phyloP scores from a whole-genome alignment of 441 rosid genomes.

The Croton laevigatus region DNA sequence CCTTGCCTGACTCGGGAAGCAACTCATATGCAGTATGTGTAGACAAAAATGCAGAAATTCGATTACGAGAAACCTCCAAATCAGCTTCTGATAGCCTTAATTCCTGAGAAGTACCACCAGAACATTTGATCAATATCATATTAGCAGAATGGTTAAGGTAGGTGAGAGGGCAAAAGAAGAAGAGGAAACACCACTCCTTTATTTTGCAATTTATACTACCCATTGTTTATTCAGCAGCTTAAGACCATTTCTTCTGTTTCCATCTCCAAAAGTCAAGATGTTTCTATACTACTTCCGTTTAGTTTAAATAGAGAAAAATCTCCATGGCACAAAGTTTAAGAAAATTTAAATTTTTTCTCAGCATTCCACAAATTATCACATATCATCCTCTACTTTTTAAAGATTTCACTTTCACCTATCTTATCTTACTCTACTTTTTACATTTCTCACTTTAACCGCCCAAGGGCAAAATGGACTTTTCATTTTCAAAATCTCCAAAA shows the following conservation, averaged over 20 bases:
- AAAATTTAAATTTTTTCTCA: no score
- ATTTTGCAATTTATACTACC: not conserved
- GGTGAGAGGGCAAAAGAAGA: not conserved
- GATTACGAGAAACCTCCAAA: conserved; percentile 48
- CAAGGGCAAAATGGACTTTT: no score
- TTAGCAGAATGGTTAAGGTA: conserved; percentile 4
- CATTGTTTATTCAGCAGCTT: not conserved
- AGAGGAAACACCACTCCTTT: not conserved
- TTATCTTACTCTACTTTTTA: no score
- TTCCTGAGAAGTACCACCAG: conserved; percentile 27
- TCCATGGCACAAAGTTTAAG: no score
- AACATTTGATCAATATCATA: conserved; percentile 20
- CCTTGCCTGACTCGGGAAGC: conserved; percentile 84
- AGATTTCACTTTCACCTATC: no score
- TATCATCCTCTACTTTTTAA: no score
- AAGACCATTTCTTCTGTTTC: not conserved
- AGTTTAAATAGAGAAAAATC: no score
- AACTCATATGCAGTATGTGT: conserved; percentile 60
- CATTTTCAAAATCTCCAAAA: no score
- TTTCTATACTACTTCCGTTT: no score
- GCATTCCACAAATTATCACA: no score
- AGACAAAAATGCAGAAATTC: conserved; percentile 48
- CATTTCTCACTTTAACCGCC: no score
- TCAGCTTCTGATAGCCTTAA: conserved; percentile 41
- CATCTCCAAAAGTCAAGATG: not conserved